Evolutionary conservation across 1,139 yeast genomes (phyloP), one percentile per base, ranked within the genome.

Genomic region (Debaryomycetaceae sp.): DNA sequence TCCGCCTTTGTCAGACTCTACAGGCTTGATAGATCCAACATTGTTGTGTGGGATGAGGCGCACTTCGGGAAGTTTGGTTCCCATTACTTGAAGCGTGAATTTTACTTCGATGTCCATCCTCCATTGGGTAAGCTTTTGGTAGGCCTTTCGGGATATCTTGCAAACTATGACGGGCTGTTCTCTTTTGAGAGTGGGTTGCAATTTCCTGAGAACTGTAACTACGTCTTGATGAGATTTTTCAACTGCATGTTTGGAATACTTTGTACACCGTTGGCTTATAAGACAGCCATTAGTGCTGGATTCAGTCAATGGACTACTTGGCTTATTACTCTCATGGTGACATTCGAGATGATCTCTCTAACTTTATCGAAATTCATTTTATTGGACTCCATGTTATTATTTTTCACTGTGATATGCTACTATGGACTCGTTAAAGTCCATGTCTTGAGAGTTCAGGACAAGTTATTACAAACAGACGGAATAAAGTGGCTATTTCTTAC

Each of bases 31-130:
- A 72, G 69, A 30, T 73, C 86, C 36, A 67, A 78, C 43, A 66
- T 72, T 36, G 97, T 95, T 8, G 84, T 90, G 6, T 93, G 99
- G 99, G 99, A 91, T 66, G 97, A 89, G 61, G 97, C 97, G 6
- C 97, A 88, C 70, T 87, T 87, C 66, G 86, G 85, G 11, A 80
- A 81, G 54, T 81, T 81, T 58, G 87, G 85, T 5, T 76, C 84
- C 3, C 71, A 80, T 51, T 85, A 85, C 57, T 66, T 83, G 48
- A 75, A 76, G 47, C 81, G 81, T 53, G 87, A 83, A 52, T 81
- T 81, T 56, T 85, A 85, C 58, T 86, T 83, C 54, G 93, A 85
- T 61, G 90, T 85, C 5, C 93, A 85, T 58, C 93, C 93, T 11
- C 93, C 93, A 1, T 66, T 85, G 49, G 90, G 90, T 5, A 85